Evolutionary conservation across 176 grass and related monocot species (phyloP), one percentile per base, ranked within the genome.

Genomic region (Leersia perrieri): DNA sequence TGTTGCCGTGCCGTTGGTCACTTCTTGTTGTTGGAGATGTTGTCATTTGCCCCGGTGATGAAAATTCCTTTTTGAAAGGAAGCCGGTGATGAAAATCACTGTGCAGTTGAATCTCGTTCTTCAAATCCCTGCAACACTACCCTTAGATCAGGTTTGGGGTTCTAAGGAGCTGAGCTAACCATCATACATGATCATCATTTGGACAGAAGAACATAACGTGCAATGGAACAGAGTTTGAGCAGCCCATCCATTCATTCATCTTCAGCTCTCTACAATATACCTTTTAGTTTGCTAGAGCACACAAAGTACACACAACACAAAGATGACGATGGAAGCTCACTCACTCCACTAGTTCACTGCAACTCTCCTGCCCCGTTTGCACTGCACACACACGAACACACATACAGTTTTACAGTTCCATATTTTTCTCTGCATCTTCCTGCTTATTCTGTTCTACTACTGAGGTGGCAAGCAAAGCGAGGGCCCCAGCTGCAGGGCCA

Each of bases 381-480:
- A 53, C 49, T 44, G 20, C 55, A 67, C 41, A 35, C 31, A 31
- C 51, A 57, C 12, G 15, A 47, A n/a, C n/a, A n/a, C n/a, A n/a
- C 15, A 32, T 26, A 63, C 53, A 76, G 32, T 40, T 63, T 7
- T 29, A 62, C 11, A 26, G 3, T 53, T 42, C 55, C 27, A 76
- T 27, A 22, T 75, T 58, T 33, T 75, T 58, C 26, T 58, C 62
- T 74, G 27, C 44, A 5, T 74, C 5, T n/a, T n/a, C n/a, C n/a
- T 74, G 53, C 81, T 76, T 83, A 83, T 83, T 83, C 62, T 58
- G 44, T 65, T 75, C 61, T 75, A 75, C 61, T 75, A 75, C 71
- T 23, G 39, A 67, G 62, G 63, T 62, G 62, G 33, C 23, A 83
- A 25, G 33, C 23, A 83, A 25, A 29, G 33, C 70, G 60, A 53